phyloP scores from a whole-genome alignment of 2,329 filamentous ascomycete genomes.

The Diplodia mutila region DNA sequence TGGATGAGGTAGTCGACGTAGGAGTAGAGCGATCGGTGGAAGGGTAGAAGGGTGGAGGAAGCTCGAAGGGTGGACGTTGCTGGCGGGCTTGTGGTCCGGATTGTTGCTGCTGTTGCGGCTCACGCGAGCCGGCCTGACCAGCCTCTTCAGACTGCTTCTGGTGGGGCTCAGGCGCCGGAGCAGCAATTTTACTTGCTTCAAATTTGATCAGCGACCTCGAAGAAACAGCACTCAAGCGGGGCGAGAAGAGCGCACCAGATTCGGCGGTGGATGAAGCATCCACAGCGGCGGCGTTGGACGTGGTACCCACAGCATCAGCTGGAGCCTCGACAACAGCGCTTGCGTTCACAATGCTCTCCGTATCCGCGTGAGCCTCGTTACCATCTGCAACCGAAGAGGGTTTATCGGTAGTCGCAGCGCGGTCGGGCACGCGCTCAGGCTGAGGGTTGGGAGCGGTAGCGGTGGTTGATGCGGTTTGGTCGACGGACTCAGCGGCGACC shows the following conservation, averaged over 20 bases:
- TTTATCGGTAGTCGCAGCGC: not conserved
- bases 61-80: constrained; percentile 32
- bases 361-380: not conserved
- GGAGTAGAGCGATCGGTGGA: constrained; percentile 34
- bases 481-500: not conserved
- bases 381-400: not conserved
- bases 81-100: constrained; percentile 36
- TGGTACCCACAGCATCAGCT: not conserved
- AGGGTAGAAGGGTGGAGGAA: constrained; percentile 44
- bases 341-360: not conserved
- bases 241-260: not conserved
- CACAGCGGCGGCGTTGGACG: not conserved
- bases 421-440: not conserved
- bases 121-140: constrained; percentile 47
- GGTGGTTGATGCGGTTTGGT: constrained; percentile 8
- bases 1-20: constrained; percentile 33
- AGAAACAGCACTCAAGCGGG: not conserved
- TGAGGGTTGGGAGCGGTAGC: not conserved
- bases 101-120: constrained; percentile 1
- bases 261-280: not conserved
- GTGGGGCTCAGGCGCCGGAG: not conserved
- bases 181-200: not conserved
- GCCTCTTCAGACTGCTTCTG: constrained; percentile 22
- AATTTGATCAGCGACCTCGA: not conserved
- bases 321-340: not conserved